Percentiles rank a stretch among this genome's conserved stretches.
phyloP scores from a whole-genome alignment of 2,329 filamentous ascomycete species.

The Ophiostoma angusticollis region DNA sequence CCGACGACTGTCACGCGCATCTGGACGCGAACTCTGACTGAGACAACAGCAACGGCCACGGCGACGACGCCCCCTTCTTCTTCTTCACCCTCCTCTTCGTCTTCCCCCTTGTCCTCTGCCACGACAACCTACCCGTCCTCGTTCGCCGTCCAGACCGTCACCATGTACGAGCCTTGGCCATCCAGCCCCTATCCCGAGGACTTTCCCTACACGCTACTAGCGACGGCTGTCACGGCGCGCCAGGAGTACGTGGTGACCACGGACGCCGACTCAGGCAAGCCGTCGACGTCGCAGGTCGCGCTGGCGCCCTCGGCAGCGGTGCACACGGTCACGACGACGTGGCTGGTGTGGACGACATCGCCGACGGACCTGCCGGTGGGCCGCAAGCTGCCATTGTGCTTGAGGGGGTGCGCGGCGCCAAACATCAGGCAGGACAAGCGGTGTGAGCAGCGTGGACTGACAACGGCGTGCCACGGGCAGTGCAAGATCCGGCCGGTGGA shows the following conservation, averaged over 20 bases:
- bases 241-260: background rate
- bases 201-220: conserved; percentile 4
- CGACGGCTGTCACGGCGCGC: conserved; percentile 6
- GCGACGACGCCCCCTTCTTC: too few species aligned
- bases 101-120: too few species aligned
- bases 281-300: too few species aligned
- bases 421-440: conserved; percentile 3
- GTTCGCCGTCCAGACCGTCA: conserved; percentile 3
- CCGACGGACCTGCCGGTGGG: conserved; percentile 8
- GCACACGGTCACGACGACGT: conserved; percentile 5
- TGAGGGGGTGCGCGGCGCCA: conserved; percentile 4
- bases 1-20: conserved; percentile 5
- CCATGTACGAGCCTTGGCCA: conserved; percentile 7
- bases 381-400: background rate
- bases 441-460: conserved; percentile 1
- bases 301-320: too few species aligned
- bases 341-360: conserved; percentile 6
- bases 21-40: conserved; percentile 5
- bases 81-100: too few species aligned
- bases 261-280: too few species aligned
- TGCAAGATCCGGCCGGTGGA: conserved; percentile 9
- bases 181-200: conserved; percentile 4
- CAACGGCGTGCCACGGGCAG: conserved; percentile 9
- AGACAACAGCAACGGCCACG: background rate
- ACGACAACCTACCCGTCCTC: too few species aligned